Conservation (phyloP, 352 stramenopile genomes). For the Blastocystis sp. region DNA sequence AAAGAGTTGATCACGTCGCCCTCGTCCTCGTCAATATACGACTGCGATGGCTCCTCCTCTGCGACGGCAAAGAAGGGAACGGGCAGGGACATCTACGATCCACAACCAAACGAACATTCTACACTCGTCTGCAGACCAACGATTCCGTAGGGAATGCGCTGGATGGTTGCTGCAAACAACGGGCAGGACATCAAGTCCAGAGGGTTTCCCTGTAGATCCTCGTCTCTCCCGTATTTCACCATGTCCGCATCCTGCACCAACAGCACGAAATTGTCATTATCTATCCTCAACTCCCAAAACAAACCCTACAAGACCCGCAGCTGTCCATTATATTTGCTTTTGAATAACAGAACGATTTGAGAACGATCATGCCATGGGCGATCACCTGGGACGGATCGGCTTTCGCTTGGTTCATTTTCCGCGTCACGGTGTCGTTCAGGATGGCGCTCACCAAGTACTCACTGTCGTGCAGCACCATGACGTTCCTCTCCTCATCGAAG, state of each 20-base stretch:
- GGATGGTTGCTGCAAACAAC: not conserved
- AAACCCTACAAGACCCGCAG: not conserved
- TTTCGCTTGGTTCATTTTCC: not conserved
- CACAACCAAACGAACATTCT: not conserved
- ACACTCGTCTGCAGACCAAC: not conserved
- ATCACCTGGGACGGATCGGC: not conserved
- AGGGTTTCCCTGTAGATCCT: not conserved
- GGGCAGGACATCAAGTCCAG: not conserved
- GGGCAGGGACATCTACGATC: not conserved
- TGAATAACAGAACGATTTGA: slow-evolving; percentile 35
- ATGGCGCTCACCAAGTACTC: slow-evolving; percentile 19
- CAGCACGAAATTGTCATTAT: slow-evolving; percentile 10
- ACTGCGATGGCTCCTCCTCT: not conserved
- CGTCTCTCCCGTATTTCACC: not conserved
- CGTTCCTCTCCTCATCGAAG: slow-evolving; percentile 7
- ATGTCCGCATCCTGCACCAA: not conserved
- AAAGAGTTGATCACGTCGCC: not conserved
- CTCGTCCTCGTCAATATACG: not conserved
- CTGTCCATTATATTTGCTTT: not conserved
- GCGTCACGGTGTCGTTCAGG: not conserved
- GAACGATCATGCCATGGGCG: not conserved
- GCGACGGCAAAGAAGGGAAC: not conserved
- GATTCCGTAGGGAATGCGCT: not conserved
- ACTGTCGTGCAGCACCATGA: not conserved
- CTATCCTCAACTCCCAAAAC: not conserved